phyloP scores from a whole-genome alignment of 78 protist species.

The Cyanophora paradoxa region DNA sequence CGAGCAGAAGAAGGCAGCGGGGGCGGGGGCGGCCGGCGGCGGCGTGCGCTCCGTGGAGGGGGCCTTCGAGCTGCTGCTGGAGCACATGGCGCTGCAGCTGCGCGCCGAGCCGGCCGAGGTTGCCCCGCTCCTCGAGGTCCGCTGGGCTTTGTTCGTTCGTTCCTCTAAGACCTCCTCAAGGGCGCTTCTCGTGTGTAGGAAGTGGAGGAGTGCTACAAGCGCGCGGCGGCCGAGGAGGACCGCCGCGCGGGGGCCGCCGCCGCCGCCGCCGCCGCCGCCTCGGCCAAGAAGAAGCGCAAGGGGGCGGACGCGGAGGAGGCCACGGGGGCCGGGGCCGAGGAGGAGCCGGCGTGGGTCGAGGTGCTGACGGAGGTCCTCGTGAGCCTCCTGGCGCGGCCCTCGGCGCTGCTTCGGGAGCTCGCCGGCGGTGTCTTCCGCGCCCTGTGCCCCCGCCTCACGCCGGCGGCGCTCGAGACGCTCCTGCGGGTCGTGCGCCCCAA shows the following conservation, averaged over 20 bases:
- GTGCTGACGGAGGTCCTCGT: not conserved
- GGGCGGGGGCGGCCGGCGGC: not conserved
- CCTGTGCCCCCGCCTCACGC: not conserved
- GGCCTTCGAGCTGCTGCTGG: not conserved
- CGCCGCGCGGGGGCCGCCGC: not conserved
- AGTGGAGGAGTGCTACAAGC: not conserved
- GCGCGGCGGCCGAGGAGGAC: not conserved
- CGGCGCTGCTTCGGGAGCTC: constrained; percentile 6
- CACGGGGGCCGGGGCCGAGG: not conserved
- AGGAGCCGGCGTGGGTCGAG: not conserved
- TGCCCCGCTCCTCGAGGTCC: not conserved
- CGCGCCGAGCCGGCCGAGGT: not conserved
- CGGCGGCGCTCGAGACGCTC: not conserved
- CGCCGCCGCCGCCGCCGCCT: not conserved
- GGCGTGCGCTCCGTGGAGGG: not conserved
- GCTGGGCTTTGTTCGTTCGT: too few relatives aligned
- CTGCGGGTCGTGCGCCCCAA: not conserved
- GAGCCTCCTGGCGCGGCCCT: constrained; percentile 1
- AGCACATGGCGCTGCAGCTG: not conserved
- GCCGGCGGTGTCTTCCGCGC: not conserved
- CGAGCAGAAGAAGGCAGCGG: not conserved
- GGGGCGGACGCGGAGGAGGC: not conserved
- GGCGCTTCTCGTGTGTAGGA: too few relatives aligned
- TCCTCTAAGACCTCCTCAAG: too few relatives aligned
- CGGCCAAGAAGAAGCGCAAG: not conserved